Evolutionary conservation across 352 stramenopile genomes (phyloP).

Genomic region (Globisporangium yorkense): DNA sequence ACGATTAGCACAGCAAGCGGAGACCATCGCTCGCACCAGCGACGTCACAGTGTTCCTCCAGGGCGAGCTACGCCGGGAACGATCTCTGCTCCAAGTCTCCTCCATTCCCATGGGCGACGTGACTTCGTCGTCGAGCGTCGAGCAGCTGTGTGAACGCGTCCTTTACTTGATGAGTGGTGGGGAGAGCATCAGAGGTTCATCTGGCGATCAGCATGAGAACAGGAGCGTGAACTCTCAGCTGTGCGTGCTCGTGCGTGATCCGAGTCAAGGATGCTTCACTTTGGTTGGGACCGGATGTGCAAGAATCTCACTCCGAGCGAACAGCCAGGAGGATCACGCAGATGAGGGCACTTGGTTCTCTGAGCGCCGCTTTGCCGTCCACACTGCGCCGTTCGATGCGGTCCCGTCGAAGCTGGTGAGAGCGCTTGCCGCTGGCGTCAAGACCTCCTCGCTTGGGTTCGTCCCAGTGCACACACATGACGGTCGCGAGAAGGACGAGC

Average conservation of each 20-base stretch:
- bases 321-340: background rate
- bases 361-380: background rate
- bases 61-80: background rate
- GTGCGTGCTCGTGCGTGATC: constrained; percentile 2
- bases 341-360: constrained; percentile 1
- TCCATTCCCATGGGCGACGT: background rate
- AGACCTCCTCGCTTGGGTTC: constrained; percentile 1
- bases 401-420: constrained; percentile 1
- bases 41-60: background rate
- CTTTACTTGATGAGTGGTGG: background rate
- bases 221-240: background rate
- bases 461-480: background rate
- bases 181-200: background rate
- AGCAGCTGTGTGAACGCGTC: constrained; percentile 8
- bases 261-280: background rate
- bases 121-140: constrained; percentile 4
- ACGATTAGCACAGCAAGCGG: background rate
- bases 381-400: constrained; percentile 3
- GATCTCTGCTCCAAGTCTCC: constrained; percentile 1
- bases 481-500: background rate
- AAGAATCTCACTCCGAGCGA: background rate
- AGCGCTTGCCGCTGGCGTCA: background rate
- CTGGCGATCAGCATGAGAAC: background rate
- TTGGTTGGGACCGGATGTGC: background rate
- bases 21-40: background rate